phyloP scores from a whole-genome alignment of 208 protist species.

The Acanthamoeba triangularis region DNA sequence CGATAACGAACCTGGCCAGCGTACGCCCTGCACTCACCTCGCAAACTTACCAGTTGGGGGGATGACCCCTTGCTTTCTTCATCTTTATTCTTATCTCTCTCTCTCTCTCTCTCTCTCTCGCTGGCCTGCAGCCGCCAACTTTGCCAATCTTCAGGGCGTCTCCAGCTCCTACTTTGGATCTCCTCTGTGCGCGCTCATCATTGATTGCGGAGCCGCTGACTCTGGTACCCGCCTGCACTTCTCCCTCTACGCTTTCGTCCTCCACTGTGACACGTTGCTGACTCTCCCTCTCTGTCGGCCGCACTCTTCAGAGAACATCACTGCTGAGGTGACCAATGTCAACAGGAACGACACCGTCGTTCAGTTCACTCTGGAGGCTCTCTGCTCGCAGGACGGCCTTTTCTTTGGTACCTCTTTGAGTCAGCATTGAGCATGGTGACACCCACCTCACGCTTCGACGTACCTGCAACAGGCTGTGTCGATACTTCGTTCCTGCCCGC shows the following conservation, averaged over 20 bases:
- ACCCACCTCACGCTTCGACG: too few relatives aligned
- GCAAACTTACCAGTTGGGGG: neutral
- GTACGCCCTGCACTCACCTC: neutral
- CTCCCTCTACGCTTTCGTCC: neutral
- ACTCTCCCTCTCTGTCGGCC: too few relatives aligned
- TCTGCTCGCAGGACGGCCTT: slow-evolving; percentile 51
- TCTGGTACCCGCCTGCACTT: neutral
- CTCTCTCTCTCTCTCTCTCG: neutral
- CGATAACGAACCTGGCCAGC: neutral
- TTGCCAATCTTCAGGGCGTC: slow-evolving; percentile 46
- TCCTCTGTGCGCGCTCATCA: slow-evolving; percentile 3
- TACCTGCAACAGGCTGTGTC: neutral
- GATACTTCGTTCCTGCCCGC: neutral
- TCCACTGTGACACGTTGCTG: neutral
- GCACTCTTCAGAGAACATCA: neutral
- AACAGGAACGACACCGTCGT: neutral
- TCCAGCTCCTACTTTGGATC: slow-evolving; percentile 12
- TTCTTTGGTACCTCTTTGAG: too few relatives aligned
- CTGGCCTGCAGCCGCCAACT: neutral
- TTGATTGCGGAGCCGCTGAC: slow-evolving; percentile 41
- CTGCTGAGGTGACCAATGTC: neutral
- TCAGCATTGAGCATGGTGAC: neutral
- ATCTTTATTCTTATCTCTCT: neutral
- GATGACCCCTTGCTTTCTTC: neutral
- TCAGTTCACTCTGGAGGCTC: neutral